Conservation (phyloP, 352 stramenopile genomes). For the Phytophthora vignae region DNA sequence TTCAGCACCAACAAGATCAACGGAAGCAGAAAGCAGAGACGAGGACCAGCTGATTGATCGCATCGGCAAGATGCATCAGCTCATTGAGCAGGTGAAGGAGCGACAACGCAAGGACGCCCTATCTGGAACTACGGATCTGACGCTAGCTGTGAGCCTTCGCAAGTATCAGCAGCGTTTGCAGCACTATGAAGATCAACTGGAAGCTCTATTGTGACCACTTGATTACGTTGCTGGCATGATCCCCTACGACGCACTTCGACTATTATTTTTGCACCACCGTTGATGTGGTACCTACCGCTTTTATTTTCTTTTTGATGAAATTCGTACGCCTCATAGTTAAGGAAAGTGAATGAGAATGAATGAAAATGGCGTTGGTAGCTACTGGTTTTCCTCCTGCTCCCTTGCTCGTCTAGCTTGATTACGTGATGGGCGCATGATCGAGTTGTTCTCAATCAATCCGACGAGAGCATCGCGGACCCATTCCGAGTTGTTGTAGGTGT, state of each 20-base stretch:
- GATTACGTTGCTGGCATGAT: not conserved
- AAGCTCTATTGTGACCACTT: not conserved
- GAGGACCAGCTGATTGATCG: not conserved
- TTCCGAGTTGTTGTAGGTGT: conserved; percentile 3
- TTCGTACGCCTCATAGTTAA: conserved; percentile 6
- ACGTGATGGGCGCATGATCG: not conserved
- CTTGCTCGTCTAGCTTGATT: not conserved
- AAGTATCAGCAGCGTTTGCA: not conserved
- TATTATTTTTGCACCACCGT: conserved; percentile 2
- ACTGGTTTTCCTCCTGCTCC: not conserved
- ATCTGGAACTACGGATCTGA: not conserved
- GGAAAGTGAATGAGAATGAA: not conserved
- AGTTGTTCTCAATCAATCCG: not conserved
- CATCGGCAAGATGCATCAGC: not conserved
- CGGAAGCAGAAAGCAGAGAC: not conserved
- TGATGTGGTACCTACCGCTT: conserved; percentile 4
- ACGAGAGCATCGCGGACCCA: not conserved
- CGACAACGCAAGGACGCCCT: not conserved
- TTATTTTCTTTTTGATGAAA: conserved; percentile 8
- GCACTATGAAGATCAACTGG: not conserved
- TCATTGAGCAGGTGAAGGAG: not conserved
- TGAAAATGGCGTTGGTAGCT: not conserved
- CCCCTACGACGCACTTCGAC: not conserved
- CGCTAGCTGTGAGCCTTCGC: not conserved
- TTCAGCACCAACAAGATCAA: not conserved